Evolutionary conservation across 2,329 filamentous ascomycete species (phyloP).

Genomic region (Phaeosphaeriaceae sp.): DNA sequence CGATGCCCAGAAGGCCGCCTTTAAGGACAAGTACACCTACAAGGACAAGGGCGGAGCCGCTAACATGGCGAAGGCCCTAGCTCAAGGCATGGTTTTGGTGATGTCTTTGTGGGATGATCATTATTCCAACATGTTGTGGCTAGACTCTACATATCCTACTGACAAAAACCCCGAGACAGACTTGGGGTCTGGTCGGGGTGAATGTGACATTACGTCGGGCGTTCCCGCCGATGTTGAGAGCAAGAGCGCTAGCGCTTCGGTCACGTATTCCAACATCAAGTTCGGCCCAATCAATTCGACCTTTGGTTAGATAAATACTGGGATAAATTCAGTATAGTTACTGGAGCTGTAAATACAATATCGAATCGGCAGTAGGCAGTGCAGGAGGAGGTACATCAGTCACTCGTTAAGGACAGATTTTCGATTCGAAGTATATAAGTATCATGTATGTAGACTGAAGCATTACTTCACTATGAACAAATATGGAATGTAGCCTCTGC

Average conservation of each 20-base stretch:
- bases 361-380: background rate
- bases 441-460: too few species aligned
- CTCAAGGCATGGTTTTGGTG: constrained; percentile 67
- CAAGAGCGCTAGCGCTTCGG: constrained; percentile 25
- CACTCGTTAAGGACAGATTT: background rate
- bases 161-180: constrained; percentile 31
- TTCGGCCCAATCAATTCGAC: constrained; percentile 40
- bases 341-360: background rate
- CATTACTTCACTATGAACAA: too few species aligned
- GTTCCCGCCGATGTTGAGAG: constrained; percentile 38
- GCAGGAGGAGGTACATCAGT: background rate
- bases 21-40: constrained; percentile 55
- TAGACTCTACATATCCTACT: constrained; percentile 69
- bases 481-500: too few species aligned
- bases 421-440: too few species aligned
- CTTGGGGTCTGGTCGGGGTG: constrained; percentile 42
- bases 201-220: constrained; percentile 32
- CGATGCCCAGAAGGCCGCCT: constrained; percentile 35
- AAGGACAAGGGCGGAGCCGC: constrained; percentile 62
- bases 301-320: constrained; percentile 16
- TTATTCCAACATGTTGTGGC: constrained; percentile 73
- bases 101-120: constrained; percentile 70
- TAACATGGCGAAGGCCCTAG: constrained; percentile 61
- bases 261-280: constrained; percentile 39
- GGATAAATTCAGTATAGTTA: background rate